Conservation (phyloP, 2,329 filamentous ascomycete genomes). For the Colletotrichum sp. region DNA sequence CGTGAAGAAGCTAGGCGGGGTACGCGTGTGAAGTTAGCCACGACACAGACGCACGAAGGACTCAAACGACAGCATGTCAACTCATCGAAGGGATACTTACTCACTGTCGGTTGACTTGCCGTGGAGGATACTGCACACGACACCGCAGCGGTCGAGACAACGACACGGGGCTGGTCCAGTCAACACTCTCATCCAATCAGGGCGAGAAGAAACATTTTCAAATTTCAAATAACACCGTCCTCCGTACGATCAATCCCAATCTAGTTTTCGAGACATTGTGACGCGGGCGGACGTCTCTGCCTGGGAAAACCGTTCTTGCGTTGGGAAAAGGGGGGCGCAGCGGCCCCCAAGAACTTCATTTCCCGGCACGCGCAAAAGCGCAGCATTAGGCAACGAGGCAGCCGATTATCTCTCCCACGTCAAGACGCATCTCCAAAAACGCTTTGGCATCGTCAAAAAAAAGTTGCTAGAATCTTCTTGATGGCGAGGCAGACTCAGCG, state of each 20-base stretch:
- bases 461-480: not conserved
- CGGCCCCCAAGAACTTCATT: not conserved
- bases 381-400: not conserved
- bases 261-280: not conserved
- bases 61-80: not conserved
- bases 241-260: not conserved
- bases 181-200: not conserved
- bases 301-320: not conserved
- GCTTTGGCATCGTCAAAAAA: not conserved
- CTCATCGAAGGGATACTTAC: accelerated
- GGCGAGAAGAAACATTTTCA: not conserved
- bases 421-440: not conserved
- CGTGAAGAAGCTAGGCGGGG: constrained; percentile 43
- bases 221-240: not conserved
- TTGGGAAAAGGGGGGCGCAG: not conserved
- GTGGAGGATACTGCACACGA: not conserved
- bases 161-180: accelerated
- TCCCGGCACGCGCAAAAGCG: not conserved
- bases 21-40: constrained; percentile 32
- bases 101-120: not conserved
- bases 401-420: not conserved
- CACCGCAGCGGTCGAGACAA: not conserved
- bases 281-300: not conserved
- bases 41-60: not conserved
- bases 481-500: not conserved